Conservation (phyloP, 306 rosid species). For the Rosa lucieae region DNA sequence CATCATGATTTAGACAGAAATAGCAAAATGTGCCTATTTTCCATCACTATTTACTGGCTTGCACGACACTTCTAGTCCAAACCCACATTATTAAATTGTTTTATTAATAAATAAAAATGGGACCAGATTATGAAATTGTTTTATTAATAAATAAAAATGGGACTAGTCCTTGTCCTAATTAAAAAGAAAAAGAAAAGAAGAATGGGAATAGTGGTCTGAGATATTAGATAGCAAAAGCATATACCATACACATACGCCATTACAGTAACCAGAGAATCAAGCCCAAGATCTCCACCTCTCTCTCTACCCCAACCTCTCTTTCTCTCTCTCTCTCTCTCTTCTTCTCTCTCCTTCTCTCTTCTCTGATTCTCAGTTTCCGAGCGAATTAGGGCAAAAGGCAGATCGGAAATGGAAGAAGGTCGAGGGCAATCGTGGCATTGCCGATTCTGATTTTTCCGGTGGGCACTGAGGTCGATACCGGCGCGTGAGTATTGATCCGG, state of each 20-base stretch:
- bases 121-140: neutral
- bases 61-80: neutral
- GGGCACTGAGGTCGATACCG: neutral
- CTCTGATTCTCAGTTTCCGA: neutral
- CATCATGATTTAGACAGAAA: neutral
- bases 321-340: constrained; percentile 1
- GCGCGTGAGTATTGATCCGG: constrained; percentile 5
- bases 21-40: neutral
- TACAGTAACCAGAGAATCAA: neutral
- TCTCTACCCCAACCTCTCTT: neutral
- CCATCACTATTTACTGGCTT: neutral
- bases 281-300: neutral
- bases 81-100: neutral
- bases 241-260: neutral
- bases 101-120: neutral
- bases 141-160: too few relatives aligned
- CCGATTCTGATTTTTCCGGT: constrained; percentile 13
- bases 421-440: constrained; percentile 4
- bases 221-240: neutral
- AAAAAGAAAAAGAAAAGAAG: too few relatives aligned
- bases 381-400: constrained; percentile 28
- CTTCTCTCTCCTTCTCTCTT: constrained; percentile 9
- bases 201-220: neutral
- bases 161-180: neutral
- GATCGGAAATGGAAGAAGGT: constrained; percentile 26